Conservation (phyloP, 768 basidiomycete species). For the Lentinula edodes region DNA sequence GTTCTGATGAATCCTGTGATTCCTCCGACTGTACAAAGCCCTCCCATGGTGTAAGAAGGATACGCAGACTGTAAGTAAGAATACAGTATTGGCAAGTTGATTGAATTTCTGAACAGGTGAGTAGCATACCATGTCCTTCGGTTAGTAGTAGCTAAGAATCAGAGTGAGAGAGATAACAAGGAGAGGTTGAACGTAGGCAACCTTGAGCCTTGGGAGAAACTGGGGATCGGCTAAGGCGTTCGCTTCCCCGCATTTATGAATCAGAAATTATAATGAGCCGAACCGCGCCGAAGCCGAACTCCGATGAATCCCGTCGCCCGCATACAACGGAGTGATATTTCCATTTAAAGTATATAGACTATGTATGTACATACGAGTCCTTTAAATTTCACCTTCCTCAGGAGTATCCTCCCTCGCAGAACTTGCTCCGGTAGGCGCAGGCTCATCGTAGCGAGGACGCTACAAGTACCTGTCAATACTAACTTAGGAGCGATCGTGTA, state of each 20-base stretch:
- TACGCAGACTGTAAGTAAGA: conserved; percentile 56
- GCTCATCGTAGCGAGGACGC: conserved; percentile 49
- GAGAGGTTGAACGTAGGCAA: background rate
- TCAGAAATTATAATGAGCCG: background rate
- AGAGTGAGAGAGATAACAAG: background rate
- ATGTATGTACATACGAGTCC: background rate
- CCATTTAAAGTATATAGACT: background rate
- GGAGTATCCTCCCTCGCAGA: conserved; percentile 65
- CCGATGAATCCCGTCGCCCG: background rate
- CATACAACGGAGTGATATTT: background rate
- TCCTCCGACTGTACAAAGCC: conserved; percentile 72
- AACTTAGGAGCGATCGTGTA: background rate
- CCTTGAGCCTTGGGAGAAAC: too few relatives aligned
- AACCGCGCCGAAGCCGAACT: background rate
- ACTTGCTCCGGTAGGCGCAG: conserved; percentile 34
- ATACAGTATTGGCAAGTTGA: background rate
- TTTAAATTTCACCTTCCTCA: conserved; percentile 83
- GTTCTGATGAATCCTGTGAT: conserved; percentile 66
- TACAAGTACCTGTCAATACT: conserved; percentile 18
- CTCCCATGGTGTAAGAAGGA: conserved; percentile 75
- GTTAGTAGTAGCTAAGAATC: background rate
- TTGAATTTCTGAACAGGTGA: background rate
- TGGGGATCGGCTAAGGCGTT: too few relatives aligned
- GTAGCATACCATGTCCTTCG: background rate
- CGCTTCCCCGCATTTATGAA: background rate